Evolutionary conservation across 371 early-diverging fungal genomes (phyloP).

Genomic region (Actinomortierella ambigua): DNA sequence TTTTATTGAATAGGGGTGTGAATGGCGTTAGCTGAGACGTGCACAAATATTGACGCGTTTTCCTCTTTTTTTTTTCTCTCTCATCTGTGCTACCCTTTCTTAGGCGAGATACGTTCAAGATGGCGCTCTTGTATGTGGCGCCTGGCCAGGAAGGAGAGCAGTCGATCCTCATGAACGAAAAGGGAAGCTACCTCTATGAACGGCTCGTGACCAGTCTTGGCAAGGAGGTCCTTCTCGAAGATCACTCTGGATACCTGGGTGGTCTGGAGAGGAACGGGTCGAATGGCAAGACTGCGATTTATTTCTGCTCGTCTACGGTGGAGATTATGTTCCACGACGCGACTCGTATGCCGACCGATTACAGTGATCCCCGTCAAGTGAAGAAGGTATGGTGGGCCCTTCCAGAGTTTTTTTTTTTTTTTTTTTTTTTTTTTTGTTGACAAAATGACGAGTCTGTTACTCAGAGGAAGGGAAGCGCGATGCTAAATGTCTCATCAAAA

Average conservation of each 20-base stretch:
- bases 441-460: not conserved
- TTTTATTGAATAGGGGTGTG: no score
- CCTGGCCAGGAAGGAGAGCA: constrained; percentile 89
- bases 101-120: constrained; percentile 86
- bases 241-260: constrained; percentile 87
- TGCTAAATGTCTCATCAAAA: no score
- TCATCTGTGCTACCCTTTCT: not conserved
- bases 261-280: constrained; percentile 84
- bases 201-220: constrained; percentile 88
- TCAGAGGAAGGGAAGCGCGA: no score
- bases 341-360: constrained; percentile 87
- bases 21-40: no score
- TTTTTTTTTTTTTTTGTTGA: constrained; percentile 6
- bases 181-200: constrained; percentile 71
- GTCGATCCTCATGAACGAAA: constrained; percentile 78
- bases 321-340: constrained; percentile 95
- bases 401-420: not conserved
- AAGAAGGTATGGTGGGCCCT: constrained; percentile 69
- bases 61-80: not conserved
- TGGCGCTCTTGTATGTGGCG: constrained; percentile 92
- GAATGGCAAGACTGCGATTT: constrained; percentile 79
- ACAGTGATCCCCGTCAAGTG: constrained; percentile 77
- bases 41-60: no score
- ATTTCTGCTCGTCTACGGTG: constrained; percentile 79
- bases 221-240: constrained; percentile 81